Conservation (phyloP, 768 basidiomycete genomes). For the Termitomyces eurrhizus region DNA sequence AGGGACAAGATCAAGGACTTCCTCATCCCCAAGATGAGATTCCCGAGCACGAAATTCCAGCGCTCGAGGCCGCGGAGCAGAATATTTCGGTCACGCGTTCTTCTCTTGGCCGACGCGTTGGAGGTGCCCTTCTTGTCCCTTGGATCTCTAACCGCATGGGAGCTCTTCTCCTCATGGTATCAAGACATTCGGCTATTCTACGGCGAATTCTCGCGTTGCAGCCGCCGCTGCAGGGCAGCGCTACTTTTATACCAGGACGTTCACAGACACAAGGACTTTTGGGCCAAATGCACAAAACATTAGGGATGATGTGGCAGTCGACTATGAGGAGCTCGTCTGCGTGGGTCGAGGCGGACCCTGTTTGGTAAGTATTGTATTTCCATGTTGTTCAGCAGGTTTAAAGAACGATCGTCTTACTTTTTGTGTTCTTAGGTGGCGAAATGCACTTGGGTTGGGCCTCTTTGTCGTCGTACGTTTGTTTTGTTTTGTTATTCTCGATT, state of each 20-base stretch:
- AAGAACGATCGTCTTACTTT: not conserved
- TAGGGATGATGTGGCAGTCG: constrained; percentile 39
- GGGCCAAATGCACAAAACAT: constrained; percentile 24
- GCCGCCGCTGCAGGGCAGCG: constrained; percentile 19
- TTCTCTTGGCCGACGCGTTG: constrained; percentile 62
- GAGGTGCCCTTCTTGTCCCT: constrained; percentile 67
- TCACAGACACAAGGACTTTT: constrained; percentile 9
- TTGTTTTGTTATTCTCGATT: not conserved
- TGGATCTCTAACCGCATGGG: constrained; percentile 68
- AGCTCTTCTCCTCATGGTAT: constrained; percentile 48
- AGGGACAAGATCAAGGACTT: constrained; percentile 20
- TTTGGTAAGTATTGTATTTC: constrained; percentile 44
- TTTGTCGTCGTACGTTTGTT: constrained; percentile 56
- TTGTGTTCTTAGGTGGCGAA: constrained; percentile 49
- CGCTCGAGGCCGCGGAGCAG: constrained; percentile 48
- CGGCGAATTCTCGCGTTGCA: constrained; percentile 35
- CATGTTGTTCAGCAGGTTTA: not conserved
- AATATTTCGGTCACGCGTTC: constrained; percentile 54
- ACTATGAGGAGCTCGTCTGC: constrained; percentile 53
- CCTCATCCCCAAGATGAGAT: constrained; percentile 24
- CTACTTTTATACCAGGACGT: constrained; percentile 10
- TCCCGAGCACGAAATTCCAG: constrained; percentile 31
- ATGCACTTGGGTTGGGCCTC: constrained; percentile 61
- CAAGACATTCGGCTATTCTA: constrained; percentile 39
- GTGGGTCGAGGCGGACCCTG: constrained; percentile 70